phyloP scores from a whole-genome alignment of 148 eudicot genomes.

The Rhododendron williamsianum region DNA sequence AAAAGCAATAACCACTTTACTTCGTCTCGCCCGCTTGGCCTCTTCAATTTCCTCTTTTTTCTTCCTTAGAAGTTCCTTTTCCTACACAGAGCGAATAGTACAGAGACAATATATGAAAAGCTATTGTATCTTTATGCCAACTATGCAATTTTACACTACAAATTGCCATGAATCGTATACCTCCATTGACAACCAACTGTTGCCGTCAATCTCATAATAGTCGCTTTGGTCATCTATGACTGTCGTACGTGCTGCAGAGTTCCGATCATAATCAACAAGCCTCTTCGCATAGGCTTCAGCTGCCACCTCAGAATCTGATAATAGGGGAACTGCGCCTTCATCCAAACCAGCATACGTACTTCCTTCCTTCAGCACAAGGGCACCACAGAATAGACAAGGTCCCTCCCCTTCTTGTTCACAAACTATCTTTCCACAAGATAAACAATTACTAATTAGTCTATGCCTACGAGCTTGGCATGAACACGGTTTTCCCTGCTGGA shows the following conservation, averaged over 20 bases:
- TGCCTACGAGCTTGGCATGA: constrained; percentile 95
- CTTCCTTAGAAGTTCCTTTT: constrained; percentile 84
- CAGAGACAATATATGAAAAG: background rate
- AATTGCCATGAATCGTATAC: constrained; percentile 24
- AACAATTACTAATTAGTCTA: constrained; percentile 81
- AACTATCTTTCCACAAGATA: constrained; percentile 96
- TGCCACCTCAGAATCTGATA: constrained; percentile 76
- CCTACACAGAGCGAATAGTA: constrained; percentile 34
- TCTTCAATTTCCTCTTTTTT: constrained; percentile 79
- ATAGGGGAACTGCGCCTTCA: constrained; percentile 38
- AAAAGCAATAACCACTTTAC: constrained; percentile 83
- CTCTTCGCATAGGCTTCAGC: constrained; percentile 98
- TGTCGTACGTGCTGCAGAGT: constrained; percentile 95
- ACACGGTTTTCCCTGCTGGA: constrained; percentile 92
- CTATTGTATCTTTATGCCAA: background rate
- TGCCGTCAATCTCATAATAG: constrained; percentile 83
- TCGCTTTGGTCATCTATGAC: constrained; percentile 99
- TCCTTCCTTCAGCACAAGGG: constrained; percentile 89
- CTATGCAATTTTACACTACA: background rate
- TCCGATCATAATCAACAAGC: constrained; percentile 94
- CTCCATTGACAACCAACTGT: constrained; percentile 92
- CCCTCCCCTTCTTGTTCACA: constrained; percentile 99
- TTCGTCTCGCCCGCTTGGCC: constrained; percentile 72
- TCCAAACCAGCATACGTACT: constrained; percentile 92
- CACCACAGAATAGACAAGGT: constrained; percentile 90